These are phyloP conservation scores for Mycena olivaceomarginata DNA, from an alignment of 768 basidiomycete species.

Conservation along the genomic window DNA sequence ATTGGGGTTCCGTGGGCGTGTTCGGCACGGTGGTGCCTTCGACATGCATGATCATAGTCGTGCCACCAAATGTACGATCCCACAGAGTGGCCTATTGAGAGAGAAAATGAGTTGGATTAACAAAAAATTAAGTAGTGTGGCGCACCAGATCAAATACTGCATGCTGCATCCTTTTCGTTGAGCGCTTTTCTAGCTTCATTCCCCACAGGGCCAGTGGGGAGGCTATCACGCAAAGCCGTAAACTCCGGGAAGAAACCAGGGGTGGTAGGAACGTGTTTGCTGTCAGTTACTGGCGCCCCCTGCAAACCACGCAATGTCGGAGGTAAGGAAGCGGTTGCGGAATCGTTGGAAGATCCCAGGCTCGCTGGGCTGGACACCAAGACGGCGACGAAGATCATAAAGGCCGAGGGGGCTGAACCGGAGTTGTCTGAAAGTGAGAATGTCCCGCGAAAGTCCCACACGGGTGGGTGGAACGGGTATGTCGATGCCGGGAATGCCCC, in stretches of 20 bases:
- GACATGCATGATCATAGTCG: slow-evolving; percentile 5
- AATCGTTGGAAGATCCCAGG: background rate
- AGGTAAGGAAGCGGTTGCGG: background rate
- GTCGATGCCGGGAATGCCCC: slow-evolving; percentile 3
- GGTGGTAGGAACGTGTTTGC: background rate
- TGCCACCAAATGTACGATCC: background rate
- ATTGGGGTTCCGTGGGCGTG: background rate
- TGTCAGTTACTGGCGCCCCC: slow-evolving; percentile 10
- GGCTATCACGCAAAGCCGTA: background rate
- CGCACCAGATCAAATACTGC: slow-evolving; percentile 21
- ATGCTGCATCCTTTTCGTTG: background rate
- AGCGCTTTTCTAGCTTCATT: background rate
- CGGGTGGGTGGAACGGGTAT: background rate
- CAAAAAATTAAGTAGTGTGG: too few relatives aligned
- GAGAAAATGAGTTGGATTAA: background rate
- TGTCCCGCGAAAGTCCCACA: background rate
- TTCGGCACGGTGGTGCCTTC: slow-evolving; percentile 13
- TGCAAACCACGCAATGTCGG: slow-evolving; percentile 25
- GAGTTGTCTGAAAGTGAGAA: background rate
- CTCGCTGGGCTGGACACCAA: background rate
- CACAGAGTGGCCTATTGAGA: slow-evolving; percentile 1
- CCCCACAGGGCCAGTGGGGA: slow-evolving; percentile 1
- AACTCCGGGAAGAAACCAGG: background rate
- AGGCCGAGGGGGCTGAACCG: slow-evolving; percentile 22
- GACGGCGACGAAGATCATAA: slow-evolving; percentile 18